These are phyloP conservation scores for Russula sp. DNA, from an alignment of 768 basidiomycete species.

Conservation along the genomic window DNA sequence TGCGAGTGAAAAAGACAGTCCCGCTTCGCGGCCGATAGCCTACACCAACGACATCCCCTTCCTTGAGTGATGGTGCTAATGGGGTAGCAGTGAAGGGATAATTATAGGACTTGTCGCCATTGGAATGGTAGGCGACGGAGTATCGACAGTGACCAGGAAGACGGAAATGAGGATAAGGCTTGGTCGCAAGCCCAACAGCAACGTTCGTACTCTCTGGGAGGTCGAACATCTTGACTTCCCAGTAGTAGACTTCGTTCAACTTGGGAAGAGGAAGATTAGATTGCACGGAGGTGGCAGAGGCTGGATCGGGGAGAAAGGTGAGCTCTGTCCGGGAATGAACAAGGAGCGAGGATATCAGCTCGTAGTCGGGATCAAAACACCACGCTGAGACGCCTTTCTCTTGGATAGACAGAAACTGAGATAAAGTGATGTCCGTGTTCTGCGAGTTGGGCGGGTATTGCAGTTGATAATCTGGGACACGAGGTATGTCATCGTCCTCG, in stretches of 20 bases:
- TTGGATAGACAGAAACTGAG: constrained; percentile 97
- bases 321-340: constrained; percentile 97
- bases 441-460: constrained; percentile 95
- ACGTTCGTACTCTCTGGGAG: constrained; percentile 82
- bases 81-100: constrained; percentile 86
- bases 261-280: constrained; percentile 96
- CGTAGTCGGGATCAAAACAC: constrained; percentile 99
- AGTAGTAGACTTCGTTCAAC: constrained; percentile 98
- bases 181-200: constrained; percentile 92
- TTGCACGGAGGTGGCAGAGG: constrained; percentile 90
- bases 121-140: constrained; percentile 93
- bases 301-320: constrained; percentile 95
- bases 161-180: constrained; percentile 93
- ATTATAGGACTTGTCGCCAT: constrained; percentile 95
- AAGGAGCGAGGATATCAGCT: constrained; percentile 84
- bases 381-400: constrained; percentile 99
- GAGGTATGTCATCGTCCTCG: constrained; percentile 9
- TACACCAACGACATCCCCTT: constrained; percentile 93
- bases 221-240: constrained; percentile 99
- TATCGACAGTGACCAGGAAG: constrained; percentile 80
- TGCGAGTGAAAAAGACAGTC: constrained; percentile 98
- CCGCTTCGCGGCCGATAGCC: constrained; percentile 95
- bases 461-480: constrained; percentile 62
- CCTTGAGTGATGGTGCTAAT: constrained; percentile 79
- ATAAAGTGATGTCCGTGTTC: constrained; percentile 95